Evolutionary conservation across 306 rosid genomes (phyloP), one percentile per base, ranked within the genome.

Genomic region (Clitoria ternatea): DNA sequence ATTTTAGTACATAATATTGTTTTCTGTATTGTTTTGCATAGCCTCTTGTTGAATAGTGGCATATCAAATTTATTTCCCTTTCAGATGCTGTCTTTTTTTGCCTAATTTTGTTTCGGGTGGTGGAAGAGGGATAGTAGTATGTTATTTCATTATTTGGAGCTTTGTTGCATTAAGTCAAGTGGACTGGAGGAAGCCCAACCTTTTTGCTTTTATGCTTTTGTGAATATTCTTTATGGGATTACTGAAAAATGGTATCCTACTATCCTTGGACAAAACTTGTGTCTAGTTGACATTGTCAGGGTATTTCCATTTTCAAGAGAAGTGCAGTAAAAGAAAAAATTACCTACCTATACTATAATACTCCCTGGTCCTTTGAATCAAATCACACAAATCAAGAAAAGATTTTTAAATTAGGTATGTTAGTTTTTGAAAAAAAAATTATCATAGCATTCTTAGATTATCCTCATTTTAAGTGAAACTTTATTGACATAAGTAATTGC

Each of bases 231-330:
- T 6, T 17, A 30, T 7, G 48, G 54, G 19, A 43, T 35, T 30
- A 40, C 36, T 61, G 60, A 52, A 37, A 43, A 55, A 30, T 50
- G 75, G 55, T 42, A 60, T 57, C 55, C 45, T 50, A 72, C 47
- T 42, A 60, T 57, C 55, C 45, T 22, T 39, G 30, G 27, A 61
- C 40, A 57, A 54, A 17, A 54, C 48, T 56, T 24, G 69, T 80
- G 61, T 36, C 13, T 37, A 6, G 18, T 54, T 67, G 55, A 24
- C 39, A 12, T 55, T 5, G 55, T 53, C n/a, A 36, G 18, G 37
- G 37, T 27, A 32, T 70, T 26, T 27, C 33, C 57, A 10, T 14
- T 43, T 18, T 17, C 10, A 23, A 17, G 18, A 35, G 40, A 54
- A 29, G 20, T 49, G 29, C 37, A 22, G 48, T 40, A 36, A 76